Base-by-base conservation (phyloP, 2,329 filamentous ascomycete species). In the Fusarium burgessii region DNA sequence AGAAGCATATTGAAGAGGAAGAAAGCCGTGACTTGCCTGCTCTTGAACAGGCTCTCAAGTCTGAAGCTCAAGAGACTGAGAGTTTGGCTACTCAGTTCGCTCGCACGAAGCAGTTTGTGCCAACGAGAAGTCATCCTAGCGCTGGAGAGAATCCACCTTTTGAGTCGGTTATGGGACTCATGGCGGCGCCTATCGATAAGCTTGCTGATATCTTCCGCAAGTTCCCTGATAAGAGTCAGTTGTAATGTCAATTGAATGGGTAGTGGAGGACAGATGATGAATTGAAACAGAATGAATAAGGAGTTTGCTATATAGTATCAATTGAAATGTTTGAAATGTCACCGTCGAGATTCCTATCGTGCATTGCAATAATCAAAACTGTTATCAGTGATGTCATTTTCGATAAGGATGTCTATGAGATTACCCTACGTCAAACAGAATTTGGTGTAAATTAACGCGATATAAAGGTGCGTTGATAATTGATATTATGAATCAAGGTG, bases 151-250 rank as follows among this genome's bases (percentile, higher is more conserved):
- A 83, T 38, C 86, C 87, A 5, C 86, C 85, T 0, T 90, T 88
- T 63, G 87, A 90, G 80, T 87, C 84, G 0, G 85, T 82, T 0
- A 83, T 83, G 62, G 87, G 85, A 0, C 70, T 91, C 25, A 66
- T 91, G 76, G 79, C 85, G 1, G 87, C 88, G 17, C 88, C 88
- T 0, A 79, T 90, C 20, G 89, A 90, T 75, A 84, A 83, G 63
- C 66, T 91, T 35, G 79, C 78, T 40, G 87, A 90, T 75, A 54
- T 89, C 10, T 88, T 90, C 68, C 78, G 84, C 23, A 86, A 85
- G 74, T 91, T 89, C 70, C 69, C 50, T 13, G 49, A 69, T 5
- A 52, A 68, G 47, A 50, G 20, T 23, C 32, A 64, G 35, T 25
- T 61, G 20, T 63, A 25, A 36, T 8, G 15, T n/a, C 17, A n/a